Evolutionary conservation across 192 early-diverging fungal species (phyloP).

Genomic region (Obelidium mucronatum): DNA sequence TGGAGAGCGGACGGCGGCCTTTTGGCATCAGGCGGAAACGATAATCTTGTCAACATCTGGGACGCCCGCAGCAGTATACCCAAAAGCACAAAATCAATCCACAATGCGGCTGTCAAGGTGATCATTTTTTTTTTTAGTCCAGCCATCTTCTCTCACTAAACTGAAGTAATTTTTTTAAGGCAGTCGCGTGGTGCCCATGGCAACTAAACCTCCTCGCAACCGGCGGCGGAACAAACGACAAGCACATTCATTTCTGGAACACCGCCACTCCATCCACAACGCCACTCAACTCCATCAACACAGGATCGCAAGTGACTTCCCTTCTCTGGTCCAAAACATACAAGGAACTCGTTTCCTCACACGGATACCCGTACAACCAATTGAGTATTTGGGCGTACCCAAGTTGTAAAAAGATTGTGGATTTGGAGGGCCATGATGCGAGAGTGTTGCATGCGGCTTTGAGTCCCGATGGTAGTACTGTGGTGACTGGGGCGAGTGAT

Average conservation of each 20-base stretch:
- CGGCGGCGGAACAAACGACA: slow-evolving; percentile 62
- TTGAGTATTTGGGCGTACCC: slow-evolving; percentile 64
- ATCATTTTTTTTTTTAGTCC: too few relatives aligned
- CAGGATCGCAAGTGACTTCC: slow-evolving; percentile 67
- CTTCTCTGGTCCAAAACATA: slow-evolving; percentile 61
- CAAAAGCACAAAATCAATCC: slow-evolving; percentile 56
- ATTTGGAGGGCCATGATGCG: slow-evolving; percentile 61
- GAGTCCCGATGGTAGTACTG: slow-evolving; percentile 64
- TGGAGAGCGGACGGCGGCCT: slow-evolving; percentile 60
- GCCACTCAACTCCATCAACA: slow-evolving; percentile 46
- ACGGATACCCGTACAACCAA: slow-evolving; percentile 63
- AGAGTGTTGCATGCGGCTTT: slow-evolving; percentile 55
- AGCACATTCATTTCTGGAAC: slow-evolving; percentile 67
- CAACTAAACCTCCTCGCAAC: slow-evolving; percentile 69
- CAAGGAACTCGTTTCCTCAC: slow-evolving; percentile 62
- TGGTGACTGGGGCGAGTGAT: slow-evolving; percentile 57
- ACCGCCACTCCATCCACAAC: slow-evolving; percentile 47
- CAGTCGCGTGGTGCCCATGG: slow-evolving; percentile 96
- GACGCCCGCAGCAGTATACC: slow-evolving; percentile 55
- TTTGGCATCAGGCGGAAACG: slow-evolving; percentile 65
- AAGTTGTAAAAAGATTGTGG: slow-evolving; percentile 54
- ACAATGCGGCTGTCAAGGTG: slow-evolving; percentile 67
- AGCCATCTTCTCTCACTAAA: slow-evolving; percentile 16
- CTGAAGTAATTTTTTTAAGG: slow-evolving; percentile 53
- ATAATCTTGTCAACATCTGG: slow-evolving; percentile 68